Conservation (phyloP, 257 asterid genomes). For the Solanum infundibuliforme region DNA sequence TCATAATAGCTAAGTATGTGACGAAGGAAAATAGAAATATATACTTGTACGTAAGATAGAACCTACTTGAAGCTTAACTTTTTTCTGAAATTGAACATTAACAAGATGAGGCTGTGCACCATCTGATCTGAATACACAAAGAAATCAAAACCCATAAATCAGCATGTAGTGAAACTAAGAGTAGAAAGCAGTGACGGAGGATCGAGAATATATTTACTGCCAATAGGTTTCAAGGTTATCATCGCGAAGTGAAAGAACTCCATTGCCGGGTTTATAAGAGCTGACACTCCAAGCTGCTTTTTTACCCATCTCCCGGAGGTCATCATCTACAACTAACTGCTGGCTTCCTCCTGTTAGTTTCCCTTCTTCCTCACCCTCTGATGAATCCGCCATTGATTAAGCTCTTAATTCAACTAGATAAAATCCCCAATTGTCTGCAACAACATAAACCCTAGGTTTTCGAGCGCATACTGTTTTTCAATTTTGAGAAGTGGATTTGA, state of each 20-base stretch:
- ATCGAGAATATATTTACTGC: conserved; percentile 39
- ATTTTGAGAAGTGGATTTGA: neutral
- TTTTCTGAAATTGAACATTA: conserved; percentile 89
- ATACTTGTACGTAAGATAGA: neutral
- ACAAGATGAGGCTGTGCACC: conserved; percentile 96
- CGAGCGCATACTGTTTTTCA: neutral
- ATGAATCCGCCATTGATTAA: conserved; percentile 60
- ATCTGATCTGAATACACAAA: conserved; percentile 48
- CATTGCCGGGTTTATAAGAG: conserved; percentile 92
- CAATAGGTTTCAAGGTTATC: conserved; percentile 90
- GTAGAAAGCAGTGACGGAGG: neutral
- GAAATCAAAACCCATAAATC: neutral
- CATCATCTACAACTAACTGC: conserved; percentile 60
- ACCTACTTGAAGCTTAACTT: conserved; percentile 69
- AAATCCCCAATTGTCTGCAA: neutral
- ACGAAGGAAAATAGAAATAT: neutral
- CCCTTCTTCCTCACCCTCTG: conserved; percentile 91
- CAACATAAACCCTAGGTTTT: neutral
- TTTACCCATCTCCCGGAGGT: conserved; percentile 84
- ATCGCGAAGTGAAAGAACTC: conserved; percentile 69
- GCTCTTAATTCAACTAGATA: neutral
- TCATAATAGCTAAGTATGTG: neutral
- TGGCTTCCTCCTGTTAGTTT: conserved; percentile 62
- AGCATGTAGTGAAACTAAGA: neutral
- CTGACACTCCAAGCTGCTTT: conserved; percentile 97